phyloP scores from a whole-genome alignment of 257 asterid species.

The Solanum boliviense region DNA sequence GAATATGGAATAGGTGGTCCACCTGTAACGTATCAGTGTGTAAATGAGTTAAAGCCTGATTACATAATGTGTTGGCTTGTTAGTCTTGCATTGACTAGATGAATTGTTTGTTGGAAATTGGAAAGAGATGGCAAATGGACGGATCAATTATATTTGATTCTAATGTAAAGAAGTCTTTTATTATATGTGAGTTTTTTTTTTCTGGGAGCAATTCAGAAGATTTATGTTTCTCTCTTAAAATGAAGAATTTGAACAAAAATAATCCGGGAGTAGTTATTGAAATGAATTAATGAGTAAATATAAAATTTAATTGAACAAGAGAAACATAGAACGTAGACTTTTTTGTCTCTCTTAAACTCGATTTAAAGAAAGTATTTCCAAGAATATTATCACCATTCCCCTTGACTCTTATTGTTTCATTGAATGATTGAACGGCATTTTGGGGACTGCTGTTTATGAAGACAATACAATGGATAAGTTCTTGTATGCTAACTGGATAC shows the following conservation, averaged over 20 bases:
- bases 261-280: background rate
- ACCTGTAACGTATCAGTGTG: background rate
- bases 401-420: background rate
- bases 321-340: background rate
- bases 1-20: background rate
- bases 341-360: background rate
- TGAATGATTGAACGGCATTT: background rate
- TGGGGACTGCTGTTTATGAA: slow-evolving; percentile 8
- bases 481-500: slow-evolving; percentile 57
- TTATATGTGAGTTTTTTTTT: background rate
- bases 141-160: background rate
- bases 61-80: background rate
- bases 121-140: background rate
- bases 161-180: background rate
- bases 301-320: background rate
- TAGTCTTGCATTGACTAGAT: background rate
- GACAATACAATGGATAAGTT: slow-evolving; percentile 55
- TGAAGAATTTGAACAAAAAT: background rate
- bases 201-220: background rate
- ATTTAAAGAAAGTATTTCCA: background rate
- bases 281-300: background rate
- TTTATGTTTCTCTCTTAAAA: background rate
- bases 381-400: background rate
- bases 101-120: background rate
- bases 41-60: background rate